Base-by-base conservation (phyloP, 2,329 filamentous ascomycete species). In the Fusarium sp. region DNA sequence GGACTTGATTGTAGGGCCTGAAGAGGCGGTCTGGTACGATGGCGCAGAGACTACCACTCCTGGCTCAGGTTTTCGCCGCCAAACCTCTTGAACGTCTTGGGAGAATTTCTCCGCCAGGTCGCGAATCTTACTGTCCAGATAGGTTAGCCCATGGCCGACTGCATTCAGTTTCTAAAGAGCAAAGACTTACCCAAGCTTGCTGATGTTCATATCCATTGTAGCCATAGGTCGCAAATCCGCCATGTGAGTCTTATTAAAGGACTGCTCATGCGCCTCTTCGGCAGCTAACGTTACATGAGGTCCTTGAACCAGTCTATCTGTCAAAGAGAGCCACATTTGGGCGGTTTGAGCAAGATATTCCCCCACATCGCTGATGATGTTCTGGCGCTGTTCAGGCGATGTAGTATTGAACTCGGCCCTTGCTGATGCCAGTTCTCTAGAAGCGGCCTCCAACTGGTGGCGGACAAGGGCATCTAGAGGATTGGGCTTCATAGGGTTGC, bases 301-400 rank as follows among this genome's bases (percentile, higher is more conserved):
- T 17, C 77, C 79, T 42, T 74, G 64, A 6, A 78, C 66, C n/a
- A 81, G 68, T 36, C 66, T 72, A n/a, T 79, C 75, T 34, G 79
- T 79, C 50, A 81, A 64, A 22, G 66, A 68, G n/a, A 75, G 72
- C 76, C 74, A 79, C 57, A 80, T 68, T 38, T 73, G 56, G 22
- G 79, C 77, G n/a, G 76, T 78, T 26, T 75, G 77, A 31, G 73
- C 70, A 24, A 81, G 63, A 58, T 81, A 81, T 24, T 81, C 78
- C 33, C 79, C 79, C 59, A 80, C 74, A 34, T 80, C 78, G 33
- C 68, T 69, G 42, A 80, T 73, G 51, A 81, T 58, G 40, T 76
- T 77, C 15, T 73, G 71, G 15, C 73, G 65, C 43, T 72, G 36
- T 56, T 61, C 43, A 62, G 67, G n/a, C 50, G 56, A 49, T 33